phyloP scores from a whole-genome alignment of 2,329 filamentous ascomycete species.

The Phoma sp. region DNA sequence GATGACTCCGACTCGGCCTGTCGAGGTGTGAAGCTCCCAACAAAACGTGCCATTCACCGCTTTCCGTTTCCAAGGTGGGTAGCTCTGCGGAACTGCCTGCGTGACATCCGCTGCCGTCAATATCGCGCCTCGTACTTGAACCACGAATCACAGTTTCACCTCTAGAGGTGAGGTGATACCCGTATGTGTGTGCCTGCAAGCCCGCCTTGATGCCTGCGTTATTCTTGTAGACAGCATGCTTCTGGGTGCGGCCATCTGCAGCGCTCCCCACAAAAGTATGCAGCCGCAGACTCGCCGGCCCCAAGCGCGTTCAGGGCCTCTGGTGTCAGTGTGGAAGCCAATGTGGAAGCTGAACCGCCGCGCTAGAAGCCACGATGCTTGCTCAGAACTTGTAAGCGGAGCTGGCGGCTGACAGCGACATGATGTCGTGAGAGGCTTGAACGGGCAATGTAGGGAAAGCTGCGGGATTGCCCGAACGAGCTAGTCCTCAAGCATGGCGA shows the following conservation, averaged over 20 bases:
- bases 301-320: background rate
- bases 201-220: background rate
- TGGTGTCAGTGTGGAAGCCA: constrained; percentile 2
- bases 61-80: constrained; percentile 1
- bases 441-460: background rate
- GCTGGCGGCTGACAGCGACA: background rate
- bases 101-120: constrained; percentile 15
- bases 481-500: background rate
- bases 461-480: constrained; percentile 6
- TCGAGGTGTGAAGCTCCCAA: constrained; percentile 11
- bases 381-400: background rate
- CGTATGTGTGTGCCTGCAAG: background rate
- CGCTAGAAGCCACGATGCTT: constrained; percentile 8
- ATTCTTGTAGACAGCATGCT: background rate
- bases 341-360: constrained; percentile 15
- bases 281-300: constrained; percentile 12
- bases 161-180: constrained; percentile 2
- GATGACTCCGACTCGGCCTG: constrained; percentile 9
- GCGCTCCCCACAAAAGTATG: constrained; percentile 17
- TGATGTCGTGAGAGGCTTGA: background rate
- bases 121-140: constrained; percentile 11
- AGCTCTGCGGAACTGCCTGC: background rate
- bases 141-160: constrained; percentile 11
- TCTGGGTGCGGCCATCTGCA: background rate
- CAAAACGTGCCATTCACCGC: constrained; percentile 18